phyloP scores from a whole-genome alignment of 2,329 filamentous ascomycete genomes.

The Grosmannia huntii region DNA sequence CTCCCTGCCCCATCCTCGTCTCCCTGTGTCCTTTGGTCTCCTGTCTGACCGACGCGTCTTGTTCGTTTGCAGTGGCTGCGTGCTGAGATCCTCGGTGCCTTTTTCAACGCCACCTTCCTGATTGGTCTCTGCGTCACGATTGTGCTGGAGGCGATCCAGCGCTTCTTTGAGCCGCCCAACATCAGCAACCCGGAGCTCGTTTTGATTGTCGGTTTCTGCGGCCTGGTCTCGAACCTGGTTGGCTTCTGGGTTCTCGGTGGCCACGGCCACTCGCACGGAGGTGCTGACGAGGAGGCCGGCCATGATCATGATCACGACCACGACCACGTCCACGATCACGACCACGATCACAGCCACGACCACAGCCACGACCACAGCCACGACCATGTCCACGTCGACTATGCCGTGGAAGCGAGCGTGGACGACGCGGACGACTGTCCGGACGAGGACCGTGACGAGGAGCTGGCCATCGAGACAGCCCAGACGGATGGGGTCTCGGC shows the following conservation, averaged over 20 bases:
- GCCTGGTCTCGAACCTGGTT: conserved; percentile 75
- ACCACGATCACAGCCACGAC: conserved; percentile 20
- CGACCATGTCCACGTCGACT: conserved; percentile 15
- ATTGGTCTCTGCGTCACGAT: conserved; percentile 95
- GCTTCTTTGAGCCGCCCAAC: conserved; percentile 81
- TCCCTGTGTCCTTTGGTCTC: neutral
- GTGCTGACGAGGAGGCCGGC: conserved; percentile 34
- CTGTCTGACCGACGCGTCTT: neutral
- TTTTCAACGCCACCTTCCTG: conserved; percentile 95
- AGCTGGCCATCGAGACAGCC: neutral
- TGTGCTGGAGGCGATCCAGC: conserved; percentile 84
- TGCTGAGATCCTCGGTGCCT: conserved; percentile 88
- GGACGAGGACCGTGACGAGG: conserved; percentile 35
- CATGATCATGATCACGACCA: conserved; percentile 32
- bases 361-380: conserved; percentile 16
- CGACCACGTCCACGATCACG: conserved; percentile 23
- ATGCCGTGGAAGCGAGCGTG: conserved; percentile 37
- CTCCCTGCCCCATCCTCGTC: neutral
- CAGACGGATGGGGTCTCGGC: neutral
- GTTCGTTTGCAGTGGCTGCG: conserved; percentile 63
- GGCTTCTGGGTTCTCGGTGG: conserved; percentile 88
- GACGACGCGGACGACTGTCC: conserved; percentile 18
- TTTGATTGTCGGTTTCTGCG: conserved; percentile 75
- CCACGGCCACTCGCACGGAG: conserved; percentile 72
- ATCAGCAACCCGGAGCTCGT: conserved; percentile 79